Evolutionary conservation across 2,329 filamentous ascomycete species (phyloP), one percentile per base, ranked within the genome.

Genomic region (Amauroascus verrucosus): DNA sequence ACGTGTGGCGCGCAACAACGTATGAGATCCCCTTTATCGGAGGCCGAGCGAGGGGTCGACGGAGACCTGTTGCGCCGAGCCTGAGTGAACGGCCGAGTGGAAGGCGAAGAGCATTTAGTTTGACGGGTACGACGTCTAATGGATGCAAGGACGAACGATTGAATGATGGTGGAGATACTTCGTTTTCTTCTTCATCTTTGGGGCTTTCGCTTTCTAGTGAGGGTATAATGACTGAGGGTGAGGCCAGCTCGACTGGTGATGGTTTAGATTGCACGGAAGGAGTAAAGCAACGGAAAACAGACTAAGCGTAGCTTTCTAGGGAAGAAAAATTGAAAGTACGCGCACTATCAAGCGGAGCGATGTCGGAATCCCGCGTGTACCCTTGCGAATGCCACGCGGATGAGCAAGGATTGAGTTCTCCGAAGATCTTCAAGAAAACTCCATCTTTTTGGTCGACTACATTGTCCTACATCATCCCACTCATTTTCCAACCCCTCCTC

Each of bases 11-110:
- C 56, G 72, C 77, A 13, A 62, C 75, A 11, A 74, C 75, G 40
- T 79, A 83, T 65, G 76, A 83, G 56, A 66, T 84, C 1, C 82
- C 82, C 1, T 63, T 77, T 28, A 61, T 83, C 45, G 82, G 82
- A 3, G 82, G 82, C 5, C 71, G 81, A 59, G 81, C 81, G 32
- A 72, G 76, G 54, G 81, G 82, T 4, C 74, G 76, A 59, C 73
- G 75, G 54, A 72, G 79, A 57, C 83, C 83, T 5, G 72, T 80
- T 57, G 81, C 80, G 33, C 82, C 82, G 13, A 83, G 76, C 61
- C 68, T 85, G 50, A 78, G 72, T 46, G 79, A 81, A 62, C 68
- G 79, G 54, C 76, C 79, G 2, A 75, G 70, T 58, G 78, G 58
- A n/a, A 61, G 61, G 48, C 60, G 62, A 47, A 62, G 64, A 49